Conservation (phyloP, 208 protist species). For the Trypanosoma lewisi region DNA sequence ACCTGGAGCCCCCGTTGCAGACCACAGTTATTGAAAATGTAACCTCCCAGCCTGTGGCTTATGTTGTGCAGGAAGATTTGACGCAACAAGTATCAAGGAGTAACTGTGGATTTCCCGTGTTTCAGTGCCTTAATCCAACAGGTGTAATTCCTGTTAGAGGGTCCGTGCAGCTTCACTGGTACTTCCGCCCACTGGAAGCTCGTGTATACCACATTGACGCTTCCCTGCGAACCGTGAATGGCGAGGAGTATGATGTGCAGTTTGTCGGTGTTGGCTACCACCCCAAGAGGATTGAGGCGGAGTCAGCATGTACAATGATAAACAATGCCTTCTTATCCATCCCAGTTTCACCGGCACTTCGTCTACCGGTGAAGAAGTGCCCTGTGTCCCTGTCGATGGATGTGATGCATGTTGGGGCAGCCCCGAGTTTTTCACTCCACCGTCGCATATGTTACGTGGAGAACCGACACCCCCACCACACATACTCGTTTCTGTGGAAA, state of each 20-base stretch:
- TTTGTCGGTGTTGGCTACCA: constrained; percentile 82
- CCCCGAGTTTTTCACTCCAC: constrained; percentile 82
- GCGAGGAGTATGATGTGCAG: constrained; percentile 70
- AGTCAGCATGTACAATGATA: constrained; percentile 30
- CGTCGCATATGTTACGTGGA: constrained; percentile 64
- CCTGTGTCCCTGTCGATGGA: constrained; percentile 70
- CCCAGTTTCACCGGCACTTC: constrained; percentile 28
- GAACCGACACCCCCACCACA: constrained; percentile 52
- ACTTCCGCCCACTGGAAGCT: constrained; percentile 89
- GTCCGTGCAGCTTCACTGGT: constrained; percentile 64
- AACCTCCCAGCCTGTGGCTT: constrained; percentile 47
- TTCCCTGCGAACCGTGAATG: constrained; percentile 41
- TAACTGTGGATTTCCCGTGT: constrained; percentile 84
- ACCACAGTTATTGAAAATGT: constrained; percentile 72
- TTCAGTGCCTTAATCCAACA: constrained; percentile 84
- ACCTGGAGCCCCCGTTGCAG: constrained; percentile 85
- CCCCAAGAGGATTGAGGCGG: constrained; percentile 39
- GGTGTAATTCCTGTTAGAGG: constrained; percentile 60
- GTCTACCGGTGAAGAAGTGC: constrained; percentile 25
- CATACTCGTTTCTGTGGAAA: constrained; percentile 63
- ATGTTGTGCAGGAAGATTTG: constrained; percentile 59
- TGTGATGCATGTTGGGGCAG: constrained; percentile 61
- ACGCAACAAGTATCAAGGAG: constrained; percentile 42
- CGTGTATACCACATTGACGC: constrained; percentile 68
- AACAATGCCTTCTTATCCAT: constrained; percentile 55